A percentile compares a stretch with the other conserved stretches of the same genome.
Evolutionary conservation across 345 rosid genomes (phyloP).

Genomic region (Litchi chinensis): DNA sequence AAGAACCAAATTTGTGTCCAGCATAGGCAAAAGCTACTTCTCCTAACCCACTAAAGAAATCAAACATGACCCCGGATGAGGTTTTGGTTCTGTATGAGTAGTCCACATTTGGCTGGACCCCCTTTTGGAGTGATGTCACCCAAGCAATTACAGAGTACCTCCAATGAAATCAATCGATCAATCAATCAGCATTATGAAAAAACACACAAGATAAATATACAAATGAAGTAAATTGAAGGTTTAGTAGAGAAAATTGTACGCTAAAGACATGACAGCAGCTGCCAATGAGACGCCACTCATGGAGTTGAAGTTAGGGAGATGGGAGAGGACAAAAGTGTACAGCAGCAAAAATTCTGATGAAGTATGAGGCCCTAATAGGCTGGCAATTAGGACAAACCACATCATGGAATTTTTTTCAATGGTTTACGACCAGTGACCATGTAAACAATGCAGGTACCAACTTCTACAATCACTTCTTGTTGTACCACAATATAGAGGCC

Average conservation of each 20-base stretch:
- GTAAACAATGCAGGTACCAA: conserved; percentile 65
- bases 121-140: conserved; percentile 50
- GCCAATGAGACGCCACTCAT: conserved; percentile 60
- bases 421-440: conserved; percentile 92
- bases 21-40: conserved; percentile 87
- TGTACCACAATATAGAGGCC: conserved; percentile 85
- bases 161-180: not conserved
- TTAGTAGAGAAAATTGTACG: conserved; percentile 26
- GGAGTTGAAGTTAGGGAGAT: conserved; percentile 81
- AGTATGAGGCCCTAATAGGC: conserved; percentile 52
- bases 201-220: not conserved
- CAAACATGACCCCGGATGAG: conserved; percentile 37
- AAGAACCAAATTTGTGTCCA: conserved; percentile 78
- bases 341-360: conserved; percentile 74
- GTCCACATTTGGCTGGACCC: conserved; percentile 49
- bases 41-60: conserved; percentile 74
- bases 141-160: conserved; percentile 83
- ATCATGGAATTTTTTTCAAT: conserved; percentile 66
- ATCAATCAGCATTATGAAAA: not conserved
- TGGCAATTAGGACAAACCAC: conserved; percentile 52
- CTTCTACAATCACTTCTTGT: conserved; percentile 72
- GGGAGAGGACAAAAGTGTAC: conserved; percentile 69
- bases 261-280: conserved; percentile 85
- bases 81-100: conserved; percentile 53
- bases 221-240: no score